Percentiles rank a stretch among this genome's conserved stretches.
Evolutionary conservation across 495 filamentous ascomycete species (phyloP).

Genomic region (Choiromyces venosus): DNA sequence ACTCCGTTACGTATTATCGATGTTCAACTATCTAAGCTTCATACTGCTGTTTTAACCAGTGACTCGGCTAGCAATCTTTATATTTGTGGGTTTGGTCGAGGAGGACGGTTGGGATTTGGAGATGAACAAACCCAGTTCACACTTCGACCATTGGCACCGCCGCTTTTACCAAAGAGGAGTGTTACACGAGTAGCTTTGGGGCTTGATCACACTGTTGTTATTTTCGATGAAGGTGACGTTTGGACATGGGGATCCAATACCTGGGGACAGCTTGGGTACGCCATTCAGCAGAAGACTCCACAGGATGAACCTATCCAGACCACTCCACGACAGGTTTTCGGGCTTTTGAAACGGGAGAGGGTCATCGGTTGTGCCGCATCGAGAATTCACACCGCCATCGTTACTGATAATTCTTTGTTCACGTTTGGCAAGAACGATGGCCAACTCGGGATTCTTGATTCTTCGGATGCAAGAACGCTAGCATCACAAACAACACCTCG

Average conservation of each 20-base stretch:
- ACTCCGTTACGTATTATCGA: slow-evolving; percentile 33
- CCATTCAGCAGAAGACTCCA: slow-evolving; percentile 51
- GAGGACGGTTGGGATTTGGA: slow-evolving; percentile 83
- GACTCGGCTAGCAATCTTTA: slow-evolving; percentile 90
- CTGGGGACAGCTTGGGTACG: slow-evolving; percentile 80
- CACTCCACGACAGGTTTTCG: slow-evolving; percentile 82
- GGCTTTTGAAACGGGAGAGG: slow-evolving; percentile 76
- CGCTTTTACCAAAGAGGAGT: slow-evolving; percentile 41
- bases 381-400: slow-evolving; percentile 81
- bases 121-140: slow-evolving; percentile 78
- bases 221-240: slow-evolving; percentile 73
- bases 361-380: slow-evolving; percentile 85
- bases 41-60: slow-evolving; percentile 82
- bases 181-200: slow-evolving; percentile 77
- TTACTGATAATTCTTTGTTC: slow-evolving; percentile 73
- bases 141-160: slow-evolving; percentile 48
- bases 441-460: slow-evolving; percentile 88
- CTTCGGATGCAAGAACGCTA: slow-evolving; percentile 76
- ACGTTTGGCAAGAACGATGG: slow-evolving; percentile 96
- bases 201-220: slow-evolving; percentile 82
- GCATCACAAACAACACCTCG: slow-evolving; percentile 74
- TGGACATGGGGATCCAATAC: slow-evolving; percentile 92
- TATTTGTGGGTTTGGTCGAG: slow-evolving; percentile 84
- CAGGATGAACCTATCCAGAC: slow-evolving; percentile 76
- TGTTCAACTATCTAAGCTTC: slow-evolving; percentile 71